phyloP scores from a whole-genome alignment of 2,329 filamentous ascomycete species.

The Neofusicoccum cordaticola region DNA sequence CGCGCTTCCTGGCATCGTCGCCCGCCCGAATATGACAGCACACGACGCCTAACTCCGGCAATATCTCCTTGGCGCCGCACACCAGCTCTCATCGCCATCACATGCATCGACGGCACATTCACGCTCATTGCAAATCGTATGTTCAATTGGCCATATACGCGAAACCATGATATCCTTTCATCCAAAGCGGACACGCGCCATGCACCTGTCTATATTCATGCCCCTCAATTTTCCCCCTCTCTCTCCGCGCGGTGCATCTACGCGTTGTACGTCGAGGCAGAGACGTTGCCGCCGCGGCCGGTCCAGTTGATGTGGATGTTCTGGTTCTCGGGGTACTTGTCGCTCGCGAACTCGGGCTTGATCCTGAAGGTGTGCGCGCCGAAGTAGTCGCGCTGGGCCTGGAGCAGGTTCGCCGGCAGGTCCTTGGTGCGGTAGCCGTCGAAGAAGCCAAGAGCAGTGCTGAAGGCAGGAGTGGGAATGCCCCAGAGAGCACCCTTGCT shows the following conservation, averaged over 20 bases:
- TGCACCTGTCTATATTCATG: conserved; percentile 14
- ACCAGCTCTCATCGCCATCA: neutral
- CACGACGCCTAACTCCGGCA: conserved; percentile 6
- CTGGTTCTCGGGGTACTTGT: conserved; percentile 78
- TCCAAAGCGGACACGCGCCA: conserved; percentile 14
- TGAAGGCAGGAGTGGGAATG: conserved; percentile 95
- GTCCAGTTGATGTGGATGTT: conserved; percentile 99
- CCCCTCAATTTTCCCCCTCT: conserved; percentile 4
- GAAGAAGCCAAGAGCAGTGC: conserved; percentile 96
- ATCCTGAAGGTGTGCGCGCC: conserved; percentile 61
- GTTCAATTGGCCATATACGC: conserved; percentile 17
- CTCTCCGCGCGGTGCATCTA: conserved; percentile 50
- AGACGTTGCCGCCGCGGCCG: conserved; percentile 93
- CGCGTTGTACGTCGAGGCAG: conserved; percentile 95
- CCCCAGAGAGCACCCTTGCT: conserved; percentile 89
- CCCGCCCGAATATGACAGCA: conserved; percentile 1
- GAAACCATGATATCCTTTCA: conserved; percentile 3
- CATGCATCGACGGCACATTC: neutral
- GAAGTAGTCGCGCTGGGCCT: conserved; percentile 99
- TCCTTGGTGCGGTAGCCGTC: conserved; percentile 98
- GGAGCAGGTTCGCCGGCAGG: conserved; percentile 94
- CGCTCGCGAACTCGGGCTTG: conserved; percentile 54
- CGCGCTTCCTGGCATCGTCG: neutral
- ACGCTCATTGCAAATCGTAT: conserved; percentile 13
- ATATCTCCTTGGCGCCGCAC: conserved; percentile 8